Conservation (phyloP, 768 basidiomycete species). For the Podaxis pistillaris region DNA sequence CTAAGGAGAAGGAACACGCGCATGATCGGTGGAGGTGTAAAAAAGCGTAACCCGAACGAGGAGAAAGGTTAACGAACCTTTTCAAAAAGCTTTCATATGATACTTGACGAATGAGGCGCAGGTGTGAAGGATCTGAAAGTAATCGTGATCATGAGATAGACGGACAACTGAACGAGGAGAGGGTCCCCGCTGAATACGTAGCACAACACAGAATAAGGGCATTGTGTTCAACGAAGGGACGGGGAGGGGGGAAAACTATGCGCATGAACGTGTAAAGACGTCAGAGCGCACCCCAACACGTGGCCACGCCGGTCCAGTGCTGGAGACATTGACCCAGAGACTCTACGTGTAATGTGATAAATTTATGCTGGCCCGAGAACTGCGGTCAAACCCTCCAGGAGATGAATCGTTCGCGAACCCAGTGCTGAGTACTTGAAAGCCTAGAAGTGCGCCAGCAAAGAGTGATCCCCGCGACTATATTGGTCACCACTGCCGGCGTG, state of each 20-base stretch:
- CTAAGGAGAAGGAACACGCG: background rate
- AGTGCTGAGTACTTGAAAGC: background rate
- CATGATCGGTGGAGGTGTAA: background rate
- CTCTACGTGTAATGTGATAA: background rate
- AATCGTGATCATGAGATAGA: too few relatives aligned
- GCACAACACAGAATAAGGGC: too few relatives aligned
- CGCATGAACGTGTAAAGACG: background rate
- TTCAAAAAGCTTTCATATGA: too few relatives aligned
- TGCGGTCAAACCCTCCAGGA: background rate
- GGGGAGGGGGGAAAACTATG: background rate
- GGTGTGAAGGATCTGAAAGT: too few relatives aligned
- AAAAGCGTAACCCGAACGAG: background rate
- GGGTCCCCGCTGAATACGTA: too few relatives aligned
- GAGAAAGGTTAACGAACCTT: too few relatives aligned
- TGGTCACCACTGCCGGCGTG: too few relatives aligned
- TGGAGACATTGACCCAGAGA: background rate
- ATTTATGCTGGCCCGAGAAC: background rate
- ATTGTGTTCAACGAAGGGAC: background rate
- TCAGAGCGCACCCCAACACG: background rate
- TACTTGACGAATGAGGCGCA: too few relatives aligned
- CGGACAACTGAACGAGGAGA: too few relatives aligned
- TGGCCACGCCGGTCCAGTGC: background rate
- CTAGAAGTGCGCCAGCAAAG: background rate
- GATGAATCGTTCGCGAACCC: background rate
- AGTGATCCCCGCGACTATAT: background rate